These are phyloP conservation scores for Corniculantispora saksenae DNA, from an alignment of 2,329 filamentous ascomycete species.

Conservation along the genomic window DNA sequence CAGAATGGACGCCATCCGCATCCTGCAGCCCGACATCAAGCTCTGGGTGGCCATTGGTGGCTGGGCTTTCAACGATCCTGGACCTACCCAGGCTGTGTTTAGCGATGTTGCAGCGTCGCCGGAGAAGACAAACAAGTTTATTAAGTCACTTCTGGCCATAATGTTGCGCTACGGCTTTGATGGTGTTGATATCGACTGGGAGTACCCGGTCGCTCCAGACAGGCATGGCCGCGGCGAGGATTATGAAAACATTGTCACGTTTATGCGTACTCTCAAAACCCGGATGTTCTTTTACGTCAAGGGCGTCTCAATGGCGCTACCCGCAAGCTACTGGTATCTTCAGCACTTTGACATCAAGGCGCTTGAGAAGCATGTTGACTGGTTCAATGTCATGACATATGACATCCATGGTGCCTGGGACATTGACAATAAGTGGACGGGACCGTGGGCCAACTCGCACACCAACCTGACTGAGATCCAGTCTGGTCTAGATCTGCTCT, in stretches of 20 bases:
- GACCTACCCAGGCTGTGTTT: conserved; percentile 27
- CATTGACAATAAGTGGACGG: conserved; percentile 26
- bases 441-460: conserved; percentile 34
- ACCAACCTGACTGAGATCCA: conserved; percentile 49
- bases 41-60: conserved; percentile 37
- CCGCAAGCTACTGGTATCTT: conserved; percentile 31
- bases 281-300: background rate
- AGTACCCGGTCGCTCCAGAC: conserved; percentile 33
- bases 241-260: conserved; percentile 25
- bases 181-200: conserved; percentile 33
- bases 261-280: conserved; percentile 26
- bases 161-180: conserved; percentile 30
- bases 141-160: conserved; percentile 33
- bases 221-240: conserved; percentile 26
- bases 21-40: conserved; percentile 26
- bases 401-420: conserved; percentile 46
- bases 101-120: conserved; percentile 27
- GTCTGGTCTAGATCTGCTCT: conserved; percentile 41
- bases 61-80: conserved; percentile 41
- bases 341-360: conserved; percentile 28
- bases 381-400: conserved; percentile 47
- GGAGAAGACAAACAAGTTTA: conserved; percentile 35
- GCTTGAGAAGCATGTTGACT: conserved; percentile 34
- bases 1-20: too few species aligned
- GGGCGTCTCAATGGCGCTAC: conserved; percentile 13